These are phyloP conservation scores for Ustulina deusta DNA, from an alignment of 2,329 filamentous ascomycete genomes.

Conservation along the genomic window DNA sequence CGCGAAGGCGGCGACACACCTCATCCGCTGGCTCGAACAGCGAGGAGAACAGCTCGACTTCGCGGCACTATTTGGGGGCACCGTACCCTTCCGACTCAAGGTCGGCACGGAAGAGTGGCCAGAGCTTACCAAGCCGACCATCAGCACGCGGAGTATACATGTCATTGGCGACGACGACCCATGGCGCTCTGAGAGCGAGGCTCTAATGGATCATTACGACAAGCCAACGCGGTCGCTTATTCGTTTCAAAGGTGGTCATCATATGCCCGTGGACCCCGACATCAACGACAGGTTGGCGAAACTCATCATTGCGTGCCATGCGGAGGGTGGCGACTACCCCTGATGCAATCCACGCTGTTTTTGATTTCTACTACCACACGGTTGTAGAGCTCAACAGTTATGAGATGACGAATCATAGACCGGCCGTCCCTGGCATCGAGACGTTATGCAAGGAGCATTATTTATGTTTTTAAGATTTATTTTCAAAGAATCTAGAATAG, in stretches of 20 bases:
- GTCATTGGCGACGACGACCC: conserved; percentile 37
- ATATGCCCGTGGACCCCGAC: conserved; percentile 33
- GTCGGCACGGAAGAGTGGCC: conserved; percentile 32
- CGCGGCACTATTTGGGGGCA: conserved; percentile 30
- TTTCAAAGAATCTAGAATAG: background rate
- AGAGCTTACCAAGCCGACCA: conserved; percentile 29
- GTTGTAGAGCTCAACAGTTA: background rate
- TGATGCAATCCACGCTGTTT: background rate
- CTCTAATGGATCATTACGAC: conserved; percentile 35
- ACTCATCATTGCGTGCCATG: conserved; percentile 27
- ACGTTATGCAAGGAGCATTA: background rate
- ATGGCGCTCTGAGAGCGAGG: conserved; percentile 32
- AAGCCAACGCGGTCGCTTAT: conserved; percentile 26
- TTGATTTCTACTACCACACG: background rate
- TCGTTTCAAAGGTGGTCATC: conserved; percentile 33
- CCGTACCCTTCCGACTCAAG: conserved; percentile 25
- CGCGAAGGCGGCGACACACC: conserved; percentile 32
- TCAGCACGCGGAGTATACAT: conserved; percentile 35
- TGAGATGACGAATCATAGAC: background rate
- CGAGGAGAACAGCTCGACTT: conserved; percentile 37
- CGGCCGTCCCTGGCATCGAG: background rate
- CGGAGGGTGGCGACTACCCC: conserved; percentile 22
- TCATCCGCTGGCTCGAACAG: conserved; percentile 37
- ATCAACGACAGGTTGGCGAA: conserved; percentile 31
- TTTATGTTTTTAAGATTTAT: background rate